Evolutionary conservation across 331 rosid species (phyloP), one percentile per base, ranked within the genome.

Genomic region (Telfairia occidentalis): DNA sequence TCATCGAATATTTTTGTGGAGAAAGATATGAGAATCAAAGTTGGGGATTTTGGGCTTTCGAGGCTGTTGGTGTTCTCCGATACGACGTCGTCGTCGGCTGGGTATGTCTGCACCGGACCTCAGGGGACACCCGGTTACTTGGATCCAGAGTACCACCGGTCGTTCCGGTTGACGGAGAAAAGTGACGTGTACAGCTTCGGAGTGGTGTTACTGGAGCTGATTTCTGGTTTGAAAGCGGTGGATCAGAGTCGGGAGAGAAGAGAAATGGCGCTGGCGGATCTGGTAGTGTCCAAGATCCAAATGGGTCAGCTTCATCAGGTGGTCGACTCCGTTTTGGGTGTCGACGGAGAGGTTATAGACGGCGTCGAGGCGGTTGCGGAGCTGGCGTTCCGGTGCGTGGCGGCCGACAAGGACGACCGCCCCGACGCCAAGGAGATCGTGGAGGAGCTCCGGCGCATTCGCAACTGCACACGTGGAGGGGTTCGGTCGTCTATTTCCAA

Each of bases 161-260:
- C 99, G 2, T 95, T 92, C 77, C 85, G 96, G 82, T 71, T 95
- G 71, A 95, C 99, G 12, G 97, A 95, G 73, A 95, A 92, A 83
- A 95, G 99, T 42, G 99, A 95, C 80, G 96, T 92, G 79, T 95
- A 95, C 76, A 95, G 99, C 65, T 95, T 95, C 32, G 97, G 99
- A 0, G 99, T 95, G 16, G 96, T 95, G 28, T 26, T 95, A 60
- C 30, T 92, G 70, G 99, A 95, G 81, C 81, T 95, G 6, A 84
- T 95, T 0, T 78, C 97, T 0, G 97, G 99, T 55, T 18, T 86
- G 71, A 90, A 76, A 35, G 96, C 99, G 2, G 96, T 95, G 73
- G 97, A 95, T 65, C 91, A 86, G 77, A 81, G 52, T 5, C 80
- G 99, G 66, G 97, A 89, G 50, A 88, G 85, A 84, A 78, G 90